Conservation (phyloP, 768 basidiomycete genomes). For the Boletus subparvulus region DNA sequence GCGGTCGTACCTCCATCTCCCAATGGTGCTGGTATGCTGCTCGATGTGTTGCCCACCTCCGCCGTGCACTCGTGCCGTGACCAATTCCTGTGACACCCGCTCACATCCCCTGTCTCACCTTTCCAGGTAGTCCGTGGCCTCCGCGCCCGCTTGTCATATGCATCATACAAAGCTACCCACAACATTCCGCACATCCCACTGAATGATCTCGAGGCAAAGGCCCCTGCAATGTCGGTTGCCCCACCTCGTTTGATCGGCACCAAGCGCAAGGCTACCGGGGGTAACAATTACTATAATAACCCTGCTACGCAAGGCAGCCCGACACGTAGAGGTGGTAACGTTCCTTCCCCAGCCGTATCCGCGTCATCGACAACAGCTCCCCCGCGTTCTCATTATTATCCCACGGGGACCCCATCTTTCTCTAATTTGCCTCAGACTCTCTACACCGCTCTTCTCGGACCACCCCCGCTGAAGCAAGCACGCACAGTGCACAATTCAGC, state of each 20-base stretch:
- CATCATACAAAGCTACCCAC: slow-evolving; percentile 79
- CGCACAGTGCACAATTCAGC: slow-evolving; percentile 75
- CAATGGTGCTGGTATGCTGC: slow-evolving; percentile 1
- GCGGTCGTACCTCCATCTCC: slow-evolving; percentile 5
- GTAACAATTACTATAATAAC: slow-evolving; percentile 50
- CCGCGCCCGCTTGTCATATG: slow-evolving; percentile 78
- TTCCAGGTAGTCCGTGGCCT: slow-evolving; percentile 76
- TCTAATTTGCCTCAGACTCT: slow-evolving; percentile 56
- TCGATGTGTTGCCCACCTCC: neutral
- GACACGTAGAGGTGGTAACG: slow-evolving; percentile 44
- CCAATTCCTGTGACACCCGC: slow-evolving; percentile 11
- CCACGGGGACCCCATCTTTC: slow-evolving; percentile 35
- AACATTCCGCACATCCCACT: slow-evolving; percentile 66
- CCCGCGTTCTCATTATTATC: slow-evolving; percentile 45
- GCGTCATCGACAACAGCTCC: slow-evolving; percentile 28
- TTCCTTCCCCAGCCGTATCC: slow-evolving; percentile 37
- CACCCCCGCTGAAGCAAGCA: slow-evolving; percentile 72
- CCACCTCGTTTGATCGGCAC: slow-evolving; percentile 55
- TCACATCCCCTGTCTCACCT: slow-evolving; percentile 33
- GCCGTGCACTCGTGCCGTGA: slow-evolving; percentile 8
- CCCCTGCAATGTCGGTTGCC: slow-evolving; percentile 42
- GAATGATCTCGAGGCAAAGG: slow-evolving; percentile 69
- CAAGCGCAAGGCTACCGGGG: slow-evolving; percentile 50
- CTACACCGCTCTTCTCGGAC: slow-evolving; percentile 73
- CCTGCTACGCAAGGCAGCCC: slow-evolving; percentile 48